Evolutionary conservation across 345 rosid genomes (phyloP).

Genomic region (Camelina laxa): DNA sequence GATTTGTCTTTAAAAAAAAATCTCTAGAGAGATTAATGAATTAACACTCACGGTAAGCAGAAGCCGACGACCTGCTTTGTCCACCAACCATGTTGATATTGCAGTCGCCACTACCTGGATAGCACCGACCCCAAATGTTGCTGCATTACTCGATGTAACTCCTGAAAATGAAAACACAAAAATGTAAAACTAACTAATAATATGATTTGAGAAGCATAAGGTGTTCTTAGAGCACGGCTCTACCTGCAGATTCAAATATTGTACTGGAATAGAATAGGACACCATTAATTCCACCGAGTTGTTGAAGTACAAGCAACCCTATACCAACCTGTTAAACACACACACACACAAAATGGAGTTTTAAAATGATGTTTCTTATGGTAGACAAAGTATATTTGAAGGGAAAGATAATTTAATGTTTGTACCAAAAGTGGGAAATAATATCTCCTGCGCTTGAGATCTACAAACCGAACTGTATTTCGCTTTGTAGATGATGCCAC

Average conservation of each 20-base stretch:
- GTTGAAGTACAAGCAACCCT: constrained; percentile 88
- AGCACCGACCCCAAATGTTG: constrained; percentile 86
- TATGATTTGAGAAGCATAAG: constrained; percentile 3
- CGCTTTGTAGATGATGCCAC: constrained; percentile 75
- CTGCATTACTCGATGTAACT: constrained; percentile 75
- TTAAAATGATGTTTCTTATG: constrained; percentile 2
- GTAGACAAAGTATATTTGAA: constrained; percentile 11
- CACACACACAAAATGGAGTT: neutral
- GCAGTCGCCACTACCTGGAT: constrained; percentile 94
- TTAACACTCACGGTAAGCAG: constrained; percentile 76
- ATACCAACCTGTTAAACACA: constrained; percentile 75
- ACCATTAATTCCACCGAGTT: constrained; percentile 87
- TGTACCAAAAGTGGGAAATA: constrained; percentile 91
- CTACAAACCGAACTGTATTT: constrained; percentile 73
- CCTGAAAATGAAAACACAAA: constrained; percentile 55
- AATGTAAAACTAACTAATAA: neutral
- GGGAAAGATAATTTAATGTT: neutral
- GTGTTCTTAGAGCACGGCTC: constrained; percentile 31
- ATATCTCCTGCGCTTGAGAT: constrained; percentile 89
- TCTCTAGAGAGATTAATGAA: constrained; percentile 6
- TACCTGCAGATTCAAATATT: constrained; percentile 89
- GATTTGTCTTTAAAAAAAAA: neutral
- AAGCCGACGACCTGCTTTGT: constrained; percentile 85
- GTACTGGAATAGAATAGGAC: constrained; percentile 86
- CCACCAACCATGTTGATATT: constrained; percentile 84